Evolutionary conservation across 495 filamentous ascomycete species (phyloP).

Genomic region (Tuber brumale): DNA sequence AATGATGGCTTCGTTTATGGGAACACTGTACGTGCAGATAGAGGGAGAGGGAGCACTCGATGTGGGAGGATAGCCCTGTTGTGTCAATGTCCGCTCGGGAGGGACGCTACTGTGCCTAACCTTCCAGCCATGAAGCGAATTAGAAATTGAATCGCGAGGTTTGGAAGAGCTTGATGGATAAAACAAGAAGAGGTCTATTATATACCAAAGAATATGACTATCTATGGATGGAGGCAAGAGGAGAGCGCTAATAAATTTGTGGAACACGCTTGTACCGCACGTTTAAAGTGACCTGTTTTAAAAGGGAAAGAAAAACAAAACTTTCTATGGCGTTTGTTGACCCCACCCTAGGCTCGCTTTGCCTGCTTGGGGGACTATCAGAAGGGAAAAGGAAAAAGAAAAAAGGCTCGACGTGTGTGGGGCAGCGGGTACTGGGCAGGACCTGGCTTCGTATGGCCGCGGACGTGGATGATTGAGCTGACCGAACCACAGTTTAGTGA

Average conservation of each 20-base stretch:
- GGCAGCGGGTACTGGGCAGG: slow-evolving; percentile 18
- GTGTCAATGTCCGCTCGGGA: slow-evolving; percentile 19
- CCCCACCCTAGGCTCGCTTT: slow-evolving; percentile 27
- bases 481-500: slow-evolving; percentile 26
- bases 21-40: slow-evolving; percentile 3
- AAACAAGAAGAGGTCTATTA: slow-evolving; percentile 37
- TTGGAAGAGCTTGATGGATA: slow-evolving; percentile 14
- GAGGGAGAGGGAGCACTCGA: slow-evolving; percentile 16
- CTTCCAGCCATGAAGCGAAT: slow-evolving; percentile 33
- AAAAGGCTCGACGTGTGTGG: slow-evolving; percentile 31
- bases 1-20: background rate
- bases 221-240: slow-evolving; percentile 19
- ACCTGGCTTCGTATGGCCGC: slow-evolving; percentile 7
- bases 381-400: slow-evolving; percentile 5
- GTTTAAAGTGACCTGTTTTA: slow-evolving; percentile 35
- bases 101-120: slow-evolving; percentile 24
- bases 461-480: slow-evolving; percentile 17
- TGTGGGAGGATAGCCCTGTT: slow-evolving; percentile 15
- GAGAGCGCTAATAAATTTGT: slow-evolving; percentile 24
- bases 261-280: slow-evolving; percentile 36
- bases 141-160: slow-evolving; percentile 31
- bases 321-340: background rate
- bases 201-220: slow-evolving; percentile 37
- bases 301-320: slow-evolving; percentile 8
- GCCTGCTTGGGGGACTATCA: slow-evolving; percentile 31